Base-by-base conservation (phyloP, 2,329 filamentous ascomycete species). In the Diaporthe citrichinensis region DNA sequence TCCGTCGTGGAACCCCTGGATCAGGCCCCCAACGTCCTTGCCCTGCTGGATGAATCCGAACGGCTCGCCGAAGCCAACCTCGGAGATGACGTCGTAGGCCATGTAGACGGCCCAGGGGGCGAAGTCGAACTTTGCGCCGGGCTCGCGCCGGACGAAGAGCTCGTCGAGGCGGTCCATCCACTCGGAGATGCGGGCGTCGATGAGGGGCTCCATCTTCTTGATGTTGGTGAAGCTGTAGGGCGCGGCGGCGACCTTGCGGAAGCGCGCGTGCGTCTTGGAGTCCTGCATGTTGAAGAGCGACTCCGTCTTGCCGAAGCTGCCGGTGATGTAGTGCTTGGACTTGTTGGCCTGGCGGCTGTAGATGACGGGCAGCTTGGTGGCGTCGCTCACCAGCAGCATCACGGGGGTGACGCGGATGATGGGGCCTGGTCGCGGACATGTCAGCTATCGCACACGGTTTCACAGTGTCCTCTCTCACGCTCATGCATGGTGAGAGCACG, bases 271-370 rank as follows among this genome's bases (percentile, higher is more conserved):
- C 6, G 83, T 82, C 72, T 84, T 84, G 61, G 87, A 84, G 61
- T 89, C 86, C 76, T 88, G 87, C 86, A 90, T 91, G 74, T 91
- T 91, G 81, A 92, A 91, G 8, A 91, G 78, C 1, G 85, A 87
- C 76, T 91, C 90, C 6, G 84, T 86, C 73, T 88, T 86, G 23
- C 90, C 90, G 77, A 91, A 90, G 34, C 85, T 88, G 28, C 89
- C 90, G 0, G 89, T 88, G 75, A 91, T 89, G 79, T 92, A 92
- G 80, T 90, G 87, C 67, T 89, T 85, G 1, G 88, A 88, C 79
- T 92, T 92, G 81, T 90, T 85, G 7, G 87, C 89, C 77, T 88
- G 84, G 31, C 89, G 87, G 71, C 86, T 84, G 81, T 92, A 92
- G 36, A 92, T 87, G 20, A 86, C 84, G 0, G 90, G 90, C 2